A percentile compares a stretch with the other conserved stretches of the same genome.
phyloP scores from a whole-genome alignment of 1,284 basidiomycete genomes.

The Volvariella volvacea region DNA sequence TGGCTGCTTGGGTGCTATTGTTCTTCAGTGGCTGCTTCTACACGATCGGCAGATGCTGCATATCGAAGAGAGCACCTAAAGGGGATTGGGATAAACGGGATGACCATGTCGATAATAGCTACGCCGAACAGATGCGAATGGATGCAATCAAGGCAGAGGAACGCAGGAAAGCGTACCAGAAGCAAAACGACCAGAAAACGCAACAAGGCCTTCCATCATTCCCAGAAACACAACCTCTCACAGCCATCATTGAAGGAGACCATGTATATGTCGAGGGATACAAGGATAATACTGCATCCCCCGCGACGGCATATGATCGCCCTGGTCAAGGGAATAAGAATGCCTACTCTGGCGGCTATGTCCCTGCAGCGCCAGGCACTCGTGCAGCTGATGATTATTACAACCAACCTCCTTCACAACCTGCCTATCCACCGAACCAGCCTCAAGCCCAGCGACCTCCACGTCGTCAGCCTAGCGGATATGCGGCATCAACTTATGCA shows the following conservation, averaged over 20 bases:
- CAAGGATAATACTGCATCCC: conserved; percentile 21
- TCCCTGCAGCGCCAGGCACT: conserved; percentile 52
- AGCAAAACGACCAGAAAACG: conserved; percentile 21
- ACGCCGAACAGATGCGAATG: conserved; percentile 57
- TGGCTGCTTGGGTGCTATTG: conserved; percentile 76
- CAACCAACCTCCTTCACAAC: conserved; percentile 19
- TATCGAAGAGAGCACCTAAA: conserved; percentile 44
- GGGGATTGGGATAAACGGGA: conserved; percentile 19
- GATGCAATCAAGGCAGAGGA: conserved; percentile 79
- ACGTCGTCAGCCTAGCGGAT: conserved; percentile 22
- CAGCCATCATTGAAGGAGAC: conserved; percentile 50
- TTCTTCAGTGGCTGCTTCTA: conserved; percentile 86
- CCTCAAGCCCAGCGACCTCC: conserved; percentile 1
- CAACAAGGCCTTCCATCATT: conserved; percentile 73
- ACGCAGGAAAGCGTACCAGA: conserved; percentile 67
- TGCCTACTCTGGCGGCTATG: conserved; percentile 48
- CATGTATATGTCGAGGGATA: conserved; percentile 43
- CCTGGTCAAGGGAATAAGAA: conserved; percentile 18
- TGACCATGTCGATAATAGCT: conserved; percentile 14
- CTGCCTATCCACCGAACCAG: conserved; percentile 11
- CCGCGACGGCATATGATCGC: conserved; percentile 13
- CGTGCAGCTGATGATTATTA: conserved; percentile 74
- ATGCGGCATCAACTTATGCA: conserved; percentile 33
- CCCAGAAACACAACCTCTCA: conserved; percentile 64
- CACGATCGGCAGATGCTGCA: conserved; percentile 74